Evolutionary conservation across 805 yeast species (phyloP), one percentile per base, ranked within the genome.

Genomic region (Clavispora asparagi): DNA sequence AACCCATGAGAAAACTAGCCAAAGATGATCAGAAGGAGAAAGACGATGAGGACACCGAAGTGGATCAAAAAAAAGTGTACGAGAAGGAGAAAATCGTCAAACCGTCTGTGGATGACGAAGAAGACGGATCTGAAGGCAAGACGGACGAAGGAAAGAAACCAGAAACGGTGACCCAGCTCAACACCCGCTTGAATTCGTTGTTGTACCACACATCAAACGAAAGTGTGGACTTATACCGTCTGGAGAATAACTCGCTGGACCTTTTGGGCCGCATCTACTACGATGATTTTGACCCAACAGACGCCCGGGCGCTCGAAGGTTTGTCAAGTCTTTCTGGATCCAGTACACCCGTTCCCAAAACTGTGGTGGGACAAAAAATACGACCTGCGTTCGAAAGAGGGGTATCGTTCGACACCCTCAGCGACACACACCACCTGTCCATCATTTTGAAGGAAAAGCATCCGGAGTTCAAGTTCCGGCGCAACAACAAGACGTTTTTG

Each of bases 401-500:
- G n/a, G 61, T 72, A 5, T 64, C 74, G 6, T 71, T 72, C 51
- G 76, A 72, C 48, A 68, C 73, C 1, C 57, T 67, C 7, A 49
- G 62, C 10, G 62, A 67, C 41, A 54, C 57, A 6, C 65, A 61
- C 41, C 64, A 64, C 42, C 61, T 55, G 49, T 67, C 74, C 12
- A 53, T 70, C 42, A 72, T 74, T 1, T 55, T 69, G 41, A 72
- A 71, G 48, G 68, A 66, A 31, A 69, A 67, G 48, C 76, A 71
- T 44, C 72, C 74, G 10, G 62, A 68, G 30, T 72, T 70, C 57
- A 67, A 62, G 47, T 72, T 72, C 51, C 62, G 77, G 47, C 58
- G 77, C 42, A 71, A 71, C 52, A 72, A 72, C 57, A 72, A 71
- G 52, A 68, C 74, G 13, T 67, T 60, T 42, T 60, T 72, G 39